Evolutionary conservation across 2,329 filamentous ascomycete genomes (phyloP).

Genomic region (Scedosporium boydii): DNA sequence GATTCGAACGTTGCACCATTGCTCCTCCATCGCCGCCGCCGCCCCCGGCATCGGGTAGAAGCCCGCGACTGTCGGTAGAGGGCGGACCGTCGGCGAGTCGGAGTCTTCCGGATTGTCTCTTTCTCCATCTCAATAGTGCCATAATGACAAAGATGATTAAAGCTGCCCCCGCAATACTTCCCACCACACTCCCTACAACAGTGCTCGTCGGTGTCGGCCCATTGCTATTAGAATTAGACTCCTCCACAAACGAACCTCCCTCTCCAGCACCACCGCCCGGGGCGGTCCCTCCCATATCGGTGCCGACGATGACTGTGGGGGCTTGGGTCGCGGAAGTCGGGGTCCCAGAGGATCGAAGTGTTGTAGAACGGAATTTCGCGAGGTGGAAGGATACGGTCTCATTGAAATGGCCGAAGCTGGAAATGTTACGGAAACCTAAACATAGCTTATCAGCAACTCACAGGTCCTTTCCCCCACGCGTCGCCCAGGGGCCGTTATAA

Average conservation of each 20-base stretch:
- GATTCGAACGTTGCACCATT: conserved; percentile 38
- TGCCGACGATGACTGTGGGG: conserved; percentile 13
- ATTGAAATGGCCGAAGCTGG: background rate
- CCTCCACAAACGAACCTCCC: conserved; percentile 3
- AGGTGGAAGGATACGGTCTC: background rate
- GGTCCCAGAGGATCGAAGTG: background rate
- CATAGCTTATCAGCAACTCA: background rate
- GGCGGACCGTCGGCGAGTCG: conserved; percentile 31
- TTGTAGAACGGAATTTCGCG: background rate
- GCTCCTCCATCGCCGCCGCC: conserved; percentile 13
- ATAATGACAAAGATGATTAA: conserved; percentile 45
- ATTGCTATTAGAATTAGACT: conserved; percentile 14
- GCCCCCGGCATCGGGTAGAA: conserved; percentile 17
- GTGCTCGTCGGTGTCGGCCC: conserved; percentile 11
- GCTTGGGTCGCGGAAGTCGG: background rate
- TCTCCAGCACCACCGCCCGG: conserved; percentile 11
- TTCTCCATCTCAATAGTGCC: conserved; percentile 46
- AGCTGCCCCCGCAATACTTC: conserved; percentile 48
- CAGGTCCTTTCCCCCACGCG: background rate
- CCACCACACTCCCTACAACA: conserved; percentile 47
- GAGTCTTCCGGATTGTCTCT: conserved; percentile 32
- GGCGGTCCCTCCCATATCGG: conserved; percentile 13
- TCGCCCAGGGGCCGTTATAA: background rate
- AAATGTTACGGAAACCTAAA: background rate
- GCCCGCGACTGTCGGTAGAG: conserved; percentile 16